A percentile compares a stretch with the other conserved stretches of the same genome.
phyloP scores from a whole-genome alignment of 2,329 filamentous ascomycete genomes.

The Aspergillus fijiensis region DNA sequence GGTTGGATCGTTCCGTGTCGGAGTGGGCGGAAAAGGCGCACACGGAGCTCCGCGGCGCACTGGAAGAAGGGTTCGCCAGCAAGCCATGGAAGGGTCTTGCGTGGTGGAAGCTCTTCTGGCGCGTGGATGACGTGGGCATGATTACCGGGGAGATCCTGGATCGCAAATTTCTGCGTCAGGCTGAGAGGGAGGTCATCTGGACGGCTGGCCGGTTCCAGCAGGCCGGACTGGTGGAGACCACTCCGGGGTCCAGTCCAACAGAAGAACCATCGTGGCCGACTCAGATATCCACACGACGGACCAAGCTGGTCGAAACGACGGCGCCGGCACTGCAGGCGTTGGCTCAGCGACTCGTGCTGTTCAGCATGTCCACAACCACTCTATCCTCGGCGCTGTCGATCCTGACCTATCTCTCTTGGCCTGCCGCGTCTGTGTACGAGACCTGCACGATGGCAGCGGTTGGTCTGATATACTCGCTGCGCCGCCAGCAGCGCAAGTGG shows the following conservation, averaged over 20 bases:
- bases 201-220: slow-evolving; percentile 74
- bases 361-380: slow-evolving; percentile 71
- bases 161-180: slow-evolving; percentile 71
- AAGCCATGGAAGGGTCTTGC: slow-evolving; percentile 73
- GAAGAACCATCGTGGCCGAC: slow-evolving; percentile 63
- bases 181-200: slow-evolving; percentile 80
- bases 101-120: slow-evolving; percentile 97
- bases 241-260: slow-evolving; percentile 46
- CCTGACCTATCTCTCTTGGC: slow-evolving; percentile 56
- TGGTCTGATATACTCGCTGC: slow-evolving; percentile 57
- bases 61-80: slow-evolving; percentile 76
- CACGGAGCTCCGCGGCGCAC: slow-evolving; percentile 74
- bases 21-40: slow-evolving; percentile 79
- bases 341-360: slow-evolving; percentile 71
- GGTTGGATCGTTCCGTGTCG: slow-evolving; percentile 61
- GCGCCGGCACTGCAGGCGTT: slow-evolving; percentile 70
- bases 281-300: slow-evolving; percentile 70
- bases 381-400: slow-evolving; percentile 58
- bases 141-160: slow-evolving; percentile 76
- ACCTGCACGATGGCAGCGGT: slow-evolving; percentile 60
- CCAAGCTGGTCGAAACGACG: slow-evolving; percentile 63
- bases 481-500: slow-evolving; percentile 61
- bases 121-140: slow-evolving; percentile 86
- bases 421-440: slow-evolving; percentile 55
- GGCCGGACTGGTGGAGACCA: slow-evolving; percentile 52